A percentile compares a stretch with the other conserved stretches of the same genome.
These are phyloP conservation scores for Rhododendron griersonianum DNA, from an alignment of 148 eudicot species.

Conservation along the genomic window DNA sequence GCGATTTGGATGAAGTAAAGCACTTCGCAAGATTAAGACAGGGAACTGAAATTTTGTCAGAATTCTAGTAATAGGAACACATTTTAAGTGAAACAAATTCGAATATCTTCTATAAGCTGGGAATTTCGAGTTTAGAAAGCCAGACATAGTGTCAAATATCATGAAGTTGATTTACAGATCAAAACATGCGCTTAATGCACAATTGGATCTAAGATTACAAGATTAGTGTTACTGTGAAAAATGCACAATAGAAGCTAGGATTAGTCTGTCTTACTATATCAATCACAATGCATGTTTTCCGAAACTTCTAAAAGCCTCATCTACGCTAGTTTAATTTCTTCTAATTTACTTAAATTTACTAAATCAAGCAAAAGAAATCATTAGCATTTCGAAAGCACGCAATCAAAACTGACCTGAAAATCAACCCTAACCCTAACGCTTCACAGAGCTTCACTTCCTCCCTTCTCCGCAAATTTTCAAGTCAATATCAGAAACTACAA, in stretches of 20 bases:
- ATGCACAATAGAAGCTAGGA: not conserved
- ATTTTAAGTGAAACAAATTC: not conserved
- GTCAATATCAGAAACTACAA: not conserved
- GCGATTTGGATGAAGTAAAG: not conserved
- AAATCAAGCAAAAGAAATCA: not conserved
- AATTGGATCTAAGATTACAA: too few species aligned
- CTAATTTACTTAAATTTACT: not conserved
- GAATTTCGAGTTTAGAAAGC: not conserved
- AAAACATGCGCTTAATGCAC: not conserved
- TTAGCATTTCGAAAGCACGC: too few species aligned
- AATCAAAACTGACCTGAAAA: not conserved
- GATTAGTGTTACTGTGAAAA: too few species aligned
- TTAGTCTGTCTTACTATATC: too few species aligned
- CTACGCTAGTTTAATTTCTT: not conserved
- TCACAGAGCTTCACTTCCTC: not conserved
- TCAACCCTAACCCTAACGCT: not conserved
- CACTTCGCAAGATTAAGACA: not conserved
- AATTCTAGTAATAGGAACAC: not conserved
- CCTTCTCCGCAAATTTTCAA: not conserved
- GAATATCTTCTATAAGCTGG: not conserved
- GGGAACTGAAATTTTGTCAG: not conserved
- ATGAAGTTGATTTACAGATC: not conserved
- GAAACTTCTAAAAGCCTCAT: not conserved
- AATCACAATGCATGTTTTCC: not conserved
- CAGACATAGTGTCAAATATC: too few species aligned